Evolutionary conservation across 441 rosid genomes (phyloP).

Genomic region (Syzygium syzygioides): DNA sequence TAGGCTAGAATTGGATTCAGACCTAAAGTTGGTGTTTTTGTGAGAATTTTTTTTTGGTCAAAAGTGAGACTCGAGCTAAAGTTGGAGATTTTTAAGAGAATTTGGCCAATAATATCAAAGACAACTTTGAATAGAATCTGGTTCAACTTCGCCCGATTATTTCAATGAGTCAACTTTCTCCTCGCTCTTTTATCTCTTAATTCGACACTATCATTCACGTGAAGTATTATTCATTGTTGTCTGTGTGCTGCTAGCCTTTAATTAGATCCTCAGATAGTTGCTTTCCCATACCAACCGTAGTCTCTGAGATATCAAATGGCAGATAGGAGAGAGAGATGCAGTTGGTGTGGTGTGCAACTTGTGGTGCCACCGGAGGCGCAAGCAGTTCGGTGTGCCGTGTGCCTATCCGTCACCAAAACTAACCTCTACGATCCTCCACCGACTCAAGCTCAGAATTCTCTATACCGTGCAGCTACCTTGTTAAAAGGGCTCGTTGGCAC

Average conservation of each 20-base stretch:
- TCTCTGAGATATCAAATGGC: slow-evolving; percentile 18
- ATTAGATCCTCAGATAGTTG: not conserved
- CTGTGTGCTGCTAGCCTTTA: not conserved
- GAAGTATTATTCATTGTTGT: not conserved
- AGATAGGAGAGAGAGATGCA: slow-evolving; percentile 38
- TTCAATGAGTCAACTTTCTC: not conserved
- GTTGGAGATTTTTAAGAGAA: not conserved
- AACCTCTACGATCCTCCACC: slow-evolving; percentile 16
- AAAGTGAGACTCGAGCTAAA: not conserved
- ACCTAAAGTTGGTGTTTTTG: not conserved
- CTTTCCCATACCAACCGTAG: not conserved
- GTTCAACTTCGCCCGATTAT: not conserved
- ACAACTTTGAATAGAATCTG: not conserved
- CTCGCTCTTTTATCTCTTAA: not conserved
- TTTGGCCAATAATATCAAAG: not conserved
- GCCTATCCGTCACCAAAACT: slow-evolving; percentile 35
- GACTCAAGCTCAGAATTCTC: slow-evolving; percentile 16
- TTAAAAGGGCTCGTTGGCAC: slow-evolving; percentile 2
- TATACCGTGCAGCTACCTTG: slow-evolving; percentile 21
- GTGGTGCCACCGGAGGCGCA: slow-evolving; percentile 33
- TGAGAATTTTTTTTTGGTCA: not conserved
- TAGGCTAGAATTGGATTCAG: not conserved
- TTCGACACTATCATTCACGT: not conserved
- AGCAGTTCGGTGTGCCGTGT: slow-evolving; percentile 37
- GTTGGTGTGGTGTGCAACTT: slow-evolving; percentile 42